Conservation (phyloP, 768 basidiomycete species). For the Suillus clintonianus region DNA sequence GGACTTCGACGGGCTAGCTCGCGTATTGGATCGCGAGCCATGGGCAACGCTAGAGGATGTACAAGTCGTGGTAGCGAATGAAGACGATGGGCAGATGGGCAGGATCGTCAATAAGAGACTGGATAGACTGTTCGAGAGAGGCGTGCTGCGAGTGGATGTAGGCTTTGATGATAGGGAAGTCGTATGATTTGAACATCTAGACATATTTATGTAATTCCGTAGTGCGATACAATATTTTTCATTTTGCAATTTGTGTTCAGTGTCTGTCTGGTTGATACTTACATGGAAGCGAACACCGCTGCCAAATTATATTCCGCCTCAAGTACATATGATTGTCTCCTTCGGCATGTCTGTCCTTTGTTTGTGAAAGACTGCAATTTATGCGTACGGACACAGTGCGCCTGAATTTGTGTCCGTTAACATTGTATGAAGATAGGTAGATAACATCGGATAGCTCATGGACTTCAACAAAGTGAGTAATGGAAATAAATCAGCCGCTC, state of each 20-base stretch:
- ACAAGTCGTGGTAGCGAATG: conserved; percentile 31
- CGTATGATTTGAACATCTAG: conserved; percentile 5
- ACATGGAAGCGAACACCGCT: not conserved
- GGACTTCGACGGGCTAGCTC: conserved; percentile 30
- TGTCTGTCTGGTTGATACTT: not conserved
- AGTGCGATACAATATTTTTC: not conserved
- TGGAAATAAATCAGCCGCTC: not conserved
- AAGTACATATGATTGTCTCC: not conserved
- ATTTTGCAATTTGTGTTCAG: not conserved
- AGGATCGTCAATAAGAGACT: conserved; percentile 25
- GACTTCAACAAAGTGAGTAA: not conserved
- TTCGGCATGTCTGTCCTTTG: not conserved
- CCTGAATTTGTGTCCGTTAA: not conserved
- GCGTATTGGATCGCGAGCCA: conserved; percentile 20
- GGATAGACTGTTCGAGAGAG: conserved; percentile 20
- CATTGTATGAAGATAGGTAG: not conserved
- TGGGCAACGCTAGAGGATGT: conserved; percentile 29
- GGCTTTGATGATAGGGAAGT: conserved; percentile 35
- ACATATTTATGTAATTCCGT: not conserved
- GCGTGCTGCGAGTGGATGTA: conserved; percentile 29
- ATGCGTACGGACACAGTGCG: not conserved
- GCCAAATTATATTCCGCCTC: not conserved
- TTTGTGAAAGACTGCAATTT: not conserved
- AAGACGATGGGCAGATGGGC: conserved; percentile 28
- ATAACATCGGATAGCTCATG: not conserved